Base-by-base conservation (phyloP, 176 grass and related monocot species). In the Cymbopogon citratus region DNA sequence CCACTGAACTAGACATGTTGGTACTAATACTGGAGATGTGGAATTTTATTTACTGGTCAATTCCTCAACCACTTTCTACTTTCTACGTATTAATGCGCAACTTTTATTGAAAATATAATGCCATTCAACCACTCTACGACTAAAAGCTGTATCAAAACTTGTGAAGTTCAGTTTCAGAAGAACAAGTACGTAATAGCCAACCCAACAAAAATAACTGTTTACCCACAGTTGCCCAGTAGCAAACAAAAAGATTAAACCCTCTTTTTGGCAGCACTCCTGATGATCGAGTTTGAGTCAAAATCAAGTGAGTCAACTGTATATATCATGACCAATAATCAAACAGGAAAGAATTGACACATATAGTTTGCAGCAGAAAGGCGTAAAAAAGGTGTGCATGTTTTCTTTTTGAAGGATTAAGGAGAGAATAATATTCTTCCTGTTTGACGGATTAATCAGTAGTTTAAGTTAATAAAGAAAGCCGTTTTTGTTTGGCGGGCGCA, bases 21-120 rank as follows among this genome's bases (percentile, higher is more conserved):
- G 33, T 48, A 63, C 3, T 27, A 14, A 49, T 21, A 26, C 54
- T 7, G 16, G 28, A 10, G 11, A 38, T 28, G 29, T 79, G 9
- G 34, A 31, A 43, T 57, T 56, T 36, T 21, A 54, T 54, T 54
- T 26, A n/a, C 9, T 71, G 2, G 28, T 80, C 77, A 36, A 38
- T 80, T 81, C 71, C 23, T 40, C 34, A 71, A 70, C 48, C n/a
- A 71, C 66, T 59, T 5, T 54, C 38, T 39, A 71, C 66, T 59
- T 5, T 54, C 38, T 39, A 39, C 38, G 5, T 52, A 33, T 80
- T 25, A 39, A 3, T 33, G 3, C 31, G 26, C 15, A 78, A 18
- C 16, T 48, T 44, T 1, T 1, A 16, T 52, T 10, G 7, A n/a
- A 34, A 40, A 27, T 27, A 18, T 62, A 62, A 12, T 63, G 35